Conservation (phyloP, 495 filamentous ascomycete genomes). For the Penicillium simplicissimum region DNA sequence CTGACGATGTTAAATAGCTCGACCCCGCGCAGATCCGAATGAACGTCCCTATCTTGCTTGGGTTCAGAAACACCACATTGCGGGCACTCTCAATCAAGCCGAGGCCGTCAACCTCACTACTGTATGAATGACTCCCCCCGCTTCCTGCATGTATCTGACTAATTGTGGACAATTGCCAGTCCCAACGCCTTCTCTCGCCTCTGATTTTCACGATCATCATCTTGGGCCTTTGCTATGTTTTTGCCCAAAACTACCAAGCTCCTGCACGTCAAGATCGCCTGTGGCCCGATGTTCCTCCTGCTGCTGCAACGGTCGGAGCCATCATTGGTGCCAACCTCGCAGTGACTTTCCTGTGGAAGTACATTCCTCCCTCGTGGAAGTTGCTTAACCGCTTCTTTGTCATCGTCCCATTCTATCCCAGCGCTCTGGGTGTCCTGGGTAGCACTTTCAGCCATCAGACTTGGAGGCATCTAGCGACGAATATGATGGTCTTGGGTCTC, state of each 20-base stretch:
- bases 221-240: conserved; percentile 51
- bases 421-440: conserved; percentile 63
- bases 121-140: conserved; percentile 24
- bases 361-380: conserved; percentile 66
- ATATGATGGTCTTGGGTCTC: conserved; percentile 65
- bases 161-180: conserved; percentile 22
- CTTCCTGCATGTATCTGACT: background rate
- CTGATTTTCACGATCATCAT: conserved; percentile 55
- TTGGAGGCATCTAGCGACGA: conserved; percentile 63
- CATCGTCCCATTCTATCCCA: conserved; percentile 66
- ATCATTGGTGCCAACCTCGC: conserved; percentile 66
- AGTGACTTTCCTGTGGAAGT: conserved; percentile 64
- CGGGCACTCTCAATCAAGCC: conserved; percentile 36
- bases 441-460: conserved; percentile 78
- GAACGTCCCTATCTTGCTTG: conserved; percentile 48
- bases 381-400: conserved; percentile 79
- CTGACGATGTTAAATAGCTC: conserved; percentile 28
- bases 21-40: conserved; percentile 46
- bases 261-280: conserved; percentile 59
- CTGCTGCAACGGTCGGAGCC: conserved; percentile 71
- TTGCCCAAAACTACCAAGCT: conserved; percentile 63
- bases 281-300: conserved; percentile 73
- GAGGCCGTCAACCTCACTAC: conserved; percentile 38
- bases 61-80: conserved; percentile 50
- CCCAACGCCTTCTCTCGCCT: conserved; percentile 66